Conservation (phyloP, 2,329 filamentous ascomycete species). For the Paramyrothecium sp. region DNA sequence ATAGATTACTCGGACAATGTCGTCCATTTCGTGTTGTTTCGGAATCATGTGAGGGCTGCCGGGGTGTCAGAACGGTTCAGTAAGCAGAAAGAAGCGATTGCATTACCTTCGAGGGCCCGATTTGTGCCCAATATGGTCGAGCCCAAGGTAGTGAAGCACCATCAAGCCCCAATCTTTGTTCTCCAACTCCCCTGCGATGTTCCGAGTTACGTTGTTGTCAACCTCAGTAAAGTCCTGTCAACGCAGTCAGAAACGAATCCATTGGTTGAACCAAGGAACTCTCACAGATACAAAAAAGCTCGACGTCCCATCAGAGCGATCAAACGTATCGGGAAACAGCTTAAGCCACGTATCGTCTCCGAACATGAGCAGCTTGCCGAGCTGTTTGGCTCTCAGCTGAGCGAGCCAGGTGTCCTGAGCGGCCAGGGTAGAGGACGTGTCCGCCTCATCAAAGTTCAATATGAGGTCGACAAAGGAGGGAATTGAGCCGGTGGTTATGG, state of each 20-base stretch:
- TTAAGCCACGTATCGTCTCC: conserved; percentile 99
- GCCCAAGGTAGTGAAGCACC: conserved; percentile 91
- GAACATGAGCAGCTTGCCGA: conserved; percentile 85
- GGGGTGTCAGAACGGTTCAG: not conserved
- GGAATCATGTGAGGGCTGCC: conserved; percentile 81
- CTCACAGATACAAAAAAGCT: conserved; percentile 94
- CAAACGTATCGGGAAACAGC: conserved; percentile 87
- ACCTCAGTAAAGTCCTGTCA: conserved; percentile 92
- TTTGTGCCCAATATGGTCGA: conserved; percentile 98
- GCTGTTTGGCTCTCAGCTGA: conserved; percentile 74
- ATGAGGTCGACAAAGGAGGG: conserved; percentile 97
- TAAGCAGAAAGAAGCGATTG: not conserved
- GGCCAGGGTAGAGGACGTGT: conserved; percentile 83
- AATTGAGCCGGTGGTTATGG: conserved; percentile 96
- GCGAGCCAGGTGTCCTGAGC: conserved; percentile 94
- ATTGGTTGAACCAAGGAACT: not conserved
- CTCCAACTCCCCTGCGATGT: conserved; percentile 73
- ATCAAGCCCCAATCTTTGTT: conserved; percentile 87
- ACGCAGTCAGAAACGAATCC: conserved; percentile 2
- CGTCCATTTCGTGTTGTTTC: conserved; percentile 94
- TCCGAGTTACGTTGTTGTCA: conserved; percentile 93
- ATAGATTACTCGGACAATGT: conserved; percentile 74
- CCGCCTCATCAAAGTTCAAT: conserved; percentile 91
- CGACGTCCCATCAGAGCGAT: conserved; percentile 84
- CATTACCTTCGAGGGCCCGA: conserved; percentile 76